Conservation (phyloP, 768 basidiomycete species). For the Auricularia sp. region DNA sequence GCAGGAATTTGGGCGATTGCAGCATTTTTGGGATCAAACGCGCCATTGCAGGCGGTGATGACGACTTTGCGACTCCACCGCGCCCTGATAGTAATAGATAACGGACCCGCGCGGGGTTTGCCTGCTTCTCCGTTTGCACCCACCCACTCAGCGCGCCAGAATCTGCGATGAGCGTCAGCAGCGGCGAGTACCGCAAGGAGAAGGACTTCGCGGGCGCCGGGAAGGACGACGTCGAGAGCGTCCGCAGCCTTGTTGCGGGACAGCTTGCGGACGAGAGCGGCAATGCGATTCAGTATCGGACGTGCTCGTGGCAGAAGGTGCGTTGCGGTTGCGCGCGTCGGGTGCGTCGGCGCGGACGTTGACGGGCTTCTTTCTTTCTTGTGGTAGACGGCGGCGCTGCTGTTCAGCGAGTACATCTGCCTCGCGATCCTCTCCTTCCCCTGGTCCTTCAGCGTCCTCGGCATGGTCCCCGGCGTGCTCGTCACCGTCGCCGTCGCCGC, state of each 20-base stretch:
- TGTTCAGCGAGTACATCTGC: slow-evolving; percentile 41
- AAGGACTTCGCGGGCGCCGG: background rate
- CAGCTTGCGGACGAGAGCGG: slow-evolving; percentile 15
- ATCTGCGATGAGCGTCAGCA: too few relatives aligned
- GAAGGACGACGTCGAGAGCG: background rate
- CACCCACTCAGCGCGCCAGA: too few relatives aligned
- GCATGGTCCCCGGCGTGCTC: slow-evolving; percentile 33
- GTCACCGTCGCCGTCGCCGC: slow-evolving; percentile 32
- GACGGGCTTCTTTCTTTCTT: background rate
- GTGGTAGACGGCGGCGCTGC: slow-evolving; percentile 30
- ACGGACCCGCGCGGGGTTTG: too few relatives aligned
- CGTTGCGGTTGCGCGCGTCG: background rate
- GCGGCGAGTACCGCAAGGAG: background rate
- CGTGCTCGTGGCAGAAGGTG: slow-evolving; percentile 43
- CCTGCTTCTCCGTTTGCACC: too few relatives aligned
- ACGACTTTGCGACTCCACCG: too few relatives aligned
- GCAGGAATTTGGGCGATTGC: too few relatives aligned
- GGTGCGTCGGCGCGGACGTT: background rate
- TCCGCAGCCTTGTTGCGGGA: background rate
- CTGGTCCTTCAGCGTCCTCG: slow-evolving; percentile 29
- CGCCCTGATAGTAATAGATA: too few relatives aligned
- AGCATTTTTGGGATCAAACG: too few relatives aligned
- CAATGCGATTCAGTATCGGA: slow-evolving; percentile 29
- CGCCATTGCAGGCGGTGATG: too few relatives aligned
- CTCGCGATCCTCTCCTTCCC: slow-evolving; percentile 33